Evolutionary conservation across 2,329 filamentous ascomycete genomes (phyloP).

Genomic region (Cytospora paraplurivora): DNA sequence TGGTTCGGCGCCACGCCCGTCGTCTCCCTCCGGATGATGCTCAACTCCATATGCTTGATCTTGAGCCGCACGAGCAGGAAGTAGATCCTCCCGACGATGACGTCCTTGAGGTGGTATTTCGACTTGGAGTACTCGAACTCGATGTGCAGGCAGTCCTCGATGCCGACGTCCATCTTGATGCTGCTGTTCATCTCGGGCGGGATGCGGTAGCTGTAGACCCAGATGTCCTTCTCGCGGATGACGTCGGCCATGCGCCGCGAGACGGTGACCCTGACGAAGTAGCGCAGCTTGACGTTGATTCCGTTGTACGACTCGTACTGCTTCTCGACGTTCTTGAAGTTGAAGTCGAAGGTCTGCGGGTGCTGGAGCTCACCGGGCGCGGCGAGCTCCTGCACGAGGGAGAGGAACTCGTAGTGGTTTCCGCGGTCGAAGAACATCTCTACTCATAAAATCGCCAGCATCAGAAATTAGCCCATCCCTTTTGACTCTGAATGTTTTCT

Average conservation of each 20-base stretch:
- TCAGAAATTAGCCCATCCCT: background rate
- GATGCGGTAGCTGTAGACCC: conserved; percentile 98
- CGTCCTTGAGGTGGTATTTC: conserved; percentile 98
- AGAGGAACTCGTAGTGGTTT: conserved; percentile 99
- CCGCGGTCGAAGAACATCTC: conserved; percentile 99
- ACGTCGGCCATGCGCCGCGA: conserved; percentile 97
- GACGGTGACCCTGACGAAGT: conserved; percentile 96
- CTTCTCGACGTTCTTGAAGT: conserved; percentile 99
- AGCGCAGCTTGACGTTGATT: conserved; percentile 98
- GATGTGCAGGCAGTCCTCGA: conserved; percentile 98
- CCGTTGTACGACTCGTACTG: conserved; percentile 99
- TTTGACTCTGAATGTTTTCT: background rate
- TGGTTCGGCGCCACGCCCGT: conserved; percentile 96
- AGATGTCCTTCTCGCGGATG: conserved; percentile 97
- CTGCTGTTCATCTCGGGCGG: conserved; percentile 97
- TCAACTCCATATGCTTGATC: conserved; percentile 99
- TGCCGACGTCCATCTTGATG: conserved; percentile 99
- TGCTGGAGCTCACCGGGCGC: conserved; percentile 97
- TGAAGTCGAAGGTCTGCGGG: conserved; percentile 98
- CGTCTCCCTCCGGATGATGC: conserved; percentile 94
- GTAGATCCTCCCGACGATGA: conserved; percentile 98
- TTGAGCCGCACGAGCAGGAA: conserved; percentile 95
- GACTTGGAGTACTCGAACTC: conserved; percentile 99
- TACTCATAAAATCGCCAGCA: conserved; percentile 39
- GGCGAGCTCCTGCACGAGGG: conserved; percentile 92